Percentiles rank a stretch among this genome's conserved stretches.
Evolutionary conservation across 768 basidiomycete species (phyloP).

Genomic region (Termitomyces sp.): DNA sequence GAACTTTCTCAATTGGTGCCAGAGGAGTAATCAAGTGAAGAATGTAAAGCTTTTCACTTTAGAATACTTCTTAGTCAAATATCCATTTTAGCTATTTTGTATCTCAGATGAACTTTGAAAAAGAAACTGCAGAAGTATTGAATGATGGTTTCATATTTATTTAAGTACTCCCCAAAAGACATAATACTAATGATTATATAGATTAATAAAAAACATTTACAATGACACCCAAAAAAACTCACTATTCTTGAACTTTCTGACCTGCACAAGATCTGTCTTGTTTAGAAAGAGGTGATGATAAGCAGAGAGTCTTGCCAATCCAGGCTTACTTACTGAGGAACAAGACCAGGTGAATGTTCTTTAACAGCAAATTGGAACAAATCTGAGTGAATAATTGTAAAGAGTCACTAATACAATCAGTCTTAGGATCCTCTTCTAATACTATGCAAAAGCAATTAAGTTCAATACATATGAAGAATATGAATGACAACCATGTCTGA

Average conservation of each 20-base stretch:
- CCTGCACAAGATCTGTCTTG: conserved; percentile 74
- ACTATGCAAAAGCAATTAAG: too few relatives aligned
- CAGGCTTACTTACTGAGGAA: conserved; percentile 44
- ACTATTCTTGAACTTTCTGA: conserved; percentile 76
- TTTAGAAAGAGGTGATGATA: conserved; percentile 30
- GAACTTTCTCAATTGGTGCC: too few relatives aligned
- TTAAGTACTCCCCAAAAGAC: conserved; percentile 74
- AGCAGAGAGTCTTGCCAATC: not conserved
- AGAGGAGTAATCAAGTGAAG: too few relatives aligned
- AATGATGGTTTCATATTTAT: conserved; percentile 75
- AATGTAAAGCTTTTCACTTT: too few relatives aligned
- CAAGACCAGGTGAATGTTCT: conserved; percentile 49
- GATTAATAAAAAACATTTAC: not conserved
- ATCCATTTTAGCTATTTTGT: too few relatives aligned
- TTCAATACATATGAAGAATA: too few relatives aligned
- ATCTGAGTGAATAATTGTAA: too few relatives aligned
- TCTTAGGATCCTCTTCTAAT: too few relatives aligned
- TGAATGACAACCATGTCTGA: too few relatives aligned
- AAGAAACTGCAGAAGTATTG: conserved; percentile 88
- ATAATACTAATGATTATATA: conserved; percentile 49
- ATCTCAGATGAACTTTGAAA: conserved; percentile 71
- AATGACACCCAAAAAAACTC: conserved; percentile 17
- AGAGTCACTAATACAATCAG: too few relatives aligned
- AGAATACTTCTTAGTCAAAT: too few relatives aligned
- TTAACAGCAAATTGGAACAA: too few relatives aligned